Evolutionary conservation across 768 basidiomycete species (phyloP), one percentile per base, ranked within the genome.

Genomic region (Phlegmacium glaucopus): DNA sequence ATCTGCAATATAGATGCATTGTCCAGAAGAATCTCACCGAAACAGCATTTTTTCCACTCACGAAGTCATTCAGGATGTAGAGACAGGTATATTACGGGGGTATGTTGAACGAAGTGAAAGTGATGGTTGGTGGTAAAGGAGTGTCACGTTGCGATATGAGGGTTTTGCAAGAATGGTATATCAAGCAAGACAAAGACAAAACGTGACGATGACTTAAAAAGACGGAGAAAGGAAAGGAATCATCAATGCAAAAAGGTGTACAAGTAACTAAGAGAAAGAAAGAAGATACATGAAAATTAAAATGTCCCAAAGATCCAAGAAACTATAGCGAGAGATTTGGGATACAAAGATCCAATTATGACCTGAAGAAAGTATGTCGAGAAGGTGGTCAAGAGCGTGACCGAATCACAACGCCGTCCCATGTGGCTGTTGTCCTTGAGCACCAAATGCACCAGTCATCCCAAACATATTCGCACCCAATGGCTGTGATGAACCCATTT

Each of bases 61-160:
- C 65, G 61, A 59, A 32, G 58, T 27, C 64, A 67, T 67, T 45
- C 42, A 43, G 39, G 41, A 43, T 41, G 36, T 42, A 44, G 30
- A 38, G 34, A 40, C 39, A 38, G 35, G 30, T 38, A 32, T n/a
- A n/a, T n/a, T n/a, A n/a, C n/a, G n/a, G n/a, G n/a, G n/a, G 26
- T 42, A 42, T 28, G n/a, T 52, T 27, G 26, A 43, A 44, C 36
- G 46, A 35, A 49, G 48, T 40, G 27, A 43, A 45, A 37, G 47
- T 45, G 46, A 15, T 45, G 37, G 38, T 22, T 43, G 37, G 40
- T 37, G 47, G 22, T 45, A 39, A 56, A 37, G 39, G 43, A 54
- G 39, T 50, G 50, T 47, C 47, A 53, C 46, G 51, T 32, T 47
- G 34, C n/a, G n/a, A n/a, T n/a, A n/a, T n/a, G n/a, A n/a, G 41